Evolutionary conservation across 2,329 filamentous ascomycete genomes (phyloP), one percentile per base, ranked within the genome.

Genomic region (Hypoxylon sp.): DNA sequence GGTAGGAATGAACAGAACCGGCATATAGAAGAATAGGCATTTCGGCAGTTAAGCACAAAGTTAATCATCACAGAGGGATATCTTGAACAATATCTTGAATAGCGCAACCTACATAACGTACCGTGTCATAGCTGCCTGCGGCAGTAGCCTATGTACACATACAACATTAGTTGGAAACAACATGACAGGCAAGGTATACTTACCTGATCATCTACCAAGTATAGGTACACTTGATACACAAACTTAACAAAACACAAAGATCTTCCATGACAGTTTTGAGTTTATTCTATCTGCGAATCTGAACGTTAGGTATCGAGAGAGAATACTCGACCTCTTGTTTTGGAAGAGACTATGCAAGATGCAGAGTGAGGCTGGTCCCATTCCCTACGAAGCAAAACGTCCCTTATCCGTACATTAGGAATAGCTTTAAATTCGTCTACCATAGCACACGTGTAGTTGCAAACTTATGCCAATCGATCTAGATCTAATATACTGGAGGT

Each of bases 321-420:
- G 12, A 44, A 53, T 28, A 64, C 30, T 51, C 51, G 49, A 55
- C 61, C 56, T 56, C 55, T 60, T 55, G 64, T 67, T 46, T 48
- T 40, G 7, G 3, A 4, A 20, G 16, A 42, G 33, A 20, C 51
- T 56, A 42, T 11, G 33, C 26, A 42, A 54, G 46, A 59, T 32
- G 58, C 28, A 24, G 52, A 20, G 50, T 5, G 30, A 32, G 42
- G 50, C 57, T 20, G 50, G 24, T 60, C 48, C 50, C 11, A 26
- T 55, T 52, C 50, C 38, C 22, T 52, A 30, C 49, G 44, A 59
- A 51, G 44, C 33, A 32, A 56, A 59, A 59, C 64, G 20, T 45
- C 26, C 9, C 22, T 44, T 45, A 54, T 44, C 9, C 11, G 33
- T 20, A 38, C 4, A 8, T 48, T 55, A 20, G 28, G 42, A 42